Evolutionary conservation across 345 rosid genomes (phyloP).

Genomic region (Noccaea bulbosa): DNA sequence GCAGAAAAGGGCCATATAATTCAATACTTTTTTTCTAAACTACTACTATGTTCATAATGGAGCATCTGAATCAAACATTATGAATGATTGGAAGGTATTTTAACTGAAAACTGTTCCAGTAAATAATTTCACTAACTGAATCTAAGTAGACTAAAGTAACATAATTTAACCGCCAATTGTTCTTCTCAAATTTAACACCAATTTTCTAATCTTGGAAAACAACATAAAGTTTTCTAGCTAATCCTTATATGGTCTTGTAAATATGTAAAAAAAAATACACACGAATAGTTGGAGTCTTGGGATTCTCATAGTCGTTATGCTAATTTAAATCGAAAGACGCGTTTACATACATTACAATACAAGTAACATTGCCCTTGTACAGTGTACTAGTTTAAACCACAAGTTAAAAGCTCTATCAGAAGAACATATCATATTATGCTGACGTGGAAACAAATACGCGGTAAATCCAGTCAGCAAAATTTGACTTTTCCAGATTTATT

Average conservation of each 20-base stretch:
- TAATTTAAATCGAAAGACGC: not conserved
- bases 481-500: conserved; percentile 5
- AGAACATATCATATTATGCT: conserved; percentile 5
- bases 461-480: conserved; percentile 25
- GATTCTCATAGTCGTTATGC: not conserved
- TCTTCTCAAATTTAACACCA: not conserved
- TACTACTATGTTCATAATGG: not conserved
- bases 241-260: not conserved
- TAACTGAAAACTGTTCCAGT: not conserved
- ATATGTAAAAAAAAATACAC: no score
- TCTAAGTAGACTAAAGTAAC: not conserved
- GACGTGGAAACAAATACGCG: conserved; percentile 37
- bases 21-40: no score
- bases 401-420: not conserved
- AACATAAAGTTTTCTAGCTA: not conserved
- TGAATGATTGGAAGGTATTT: not conserved
- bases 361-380: no score
- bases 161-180: not conserved
- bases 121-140: not conserved
- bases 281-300: not conserved
- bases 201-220: not conserved
- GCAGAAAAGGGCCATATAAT: not conserved
- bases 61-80: conserved; percentile 18
- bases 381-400: not conserved
- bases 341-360: not conserved